A percentile compares a stretch with the other conserved stretches of the same genome.
Conservation (phyloP, 2,329 filamentous ascomycete species). For the Colletotrichum zoysiae region DNA sequence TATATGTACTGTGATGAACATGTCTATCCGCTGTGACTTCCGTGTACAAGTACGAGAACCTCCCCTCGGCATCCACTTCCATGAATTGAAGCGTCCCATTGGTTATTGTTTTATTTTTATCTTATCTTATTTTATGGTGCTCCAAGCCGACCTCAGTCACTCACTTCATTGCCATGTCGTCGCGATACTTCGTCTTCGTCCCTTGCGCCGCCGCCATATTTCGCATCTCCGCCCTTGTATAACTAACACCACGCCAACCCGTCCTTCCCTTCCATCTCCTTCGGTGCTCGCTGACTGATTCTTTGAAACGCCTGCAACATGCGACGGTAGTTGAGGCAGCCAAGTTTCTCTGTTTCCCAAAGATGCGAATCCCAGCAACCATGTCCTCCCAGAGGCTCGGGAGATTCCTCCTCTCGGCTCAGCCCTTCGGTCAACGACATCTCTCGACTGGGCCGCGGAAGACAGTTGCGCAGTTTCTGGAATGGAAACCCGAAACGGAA, state of each 20-base stretch:
- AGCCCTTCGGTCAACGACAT: slow-evolving; percentile 40
- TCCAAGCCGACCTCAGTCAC: slow-evolving; percentile 12
- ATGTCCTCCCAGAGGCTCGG: slow-evolving; percentile 4
- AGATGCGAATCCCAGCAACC: slow-evolving; percentile 1
- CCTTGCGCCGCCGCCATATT: slow-evolving; percentile 1
- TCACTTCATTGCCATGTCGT: slow-evolving; percentile 8
- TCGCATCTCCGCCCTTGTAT: background rate
- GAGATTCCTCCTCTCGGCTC: background rate
- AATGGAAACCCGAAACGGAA: slow-evolving; percentile 60
- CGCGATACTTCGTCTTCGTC: slow-evolving; percentile 20
- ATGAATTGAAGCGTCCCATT: slow-evolving; percentile 31
- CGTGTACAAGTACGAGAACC: background rate
- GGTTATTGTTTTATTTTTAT: background rate
- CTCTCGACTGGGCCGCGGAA: slow-evolving; percentile 55
- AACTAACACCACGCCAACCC: background rate
- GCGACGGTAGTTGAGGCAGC: background rate
- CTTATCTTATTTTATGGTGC: background rate
- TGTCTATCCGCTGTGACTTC: fast-evolving
- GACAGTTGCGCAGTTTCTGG: slow-evolving; percentile 69
- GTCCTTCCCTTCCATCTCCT: background rate
- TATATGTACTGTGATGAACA: background rate
- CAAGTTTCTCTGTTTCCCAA: background rate
- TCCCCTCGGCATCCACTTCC: background rate
- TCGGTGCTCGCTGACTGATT: background rate
- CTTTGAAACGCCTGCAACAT: background rate